A percentile compares a stretch with the other conserved stretches of the same genome.
These are phyloP conservation scores for Solanum hybrid DNA, from an alignment of 305 asterid genomes.

Conservation along the genomic window DNA sequence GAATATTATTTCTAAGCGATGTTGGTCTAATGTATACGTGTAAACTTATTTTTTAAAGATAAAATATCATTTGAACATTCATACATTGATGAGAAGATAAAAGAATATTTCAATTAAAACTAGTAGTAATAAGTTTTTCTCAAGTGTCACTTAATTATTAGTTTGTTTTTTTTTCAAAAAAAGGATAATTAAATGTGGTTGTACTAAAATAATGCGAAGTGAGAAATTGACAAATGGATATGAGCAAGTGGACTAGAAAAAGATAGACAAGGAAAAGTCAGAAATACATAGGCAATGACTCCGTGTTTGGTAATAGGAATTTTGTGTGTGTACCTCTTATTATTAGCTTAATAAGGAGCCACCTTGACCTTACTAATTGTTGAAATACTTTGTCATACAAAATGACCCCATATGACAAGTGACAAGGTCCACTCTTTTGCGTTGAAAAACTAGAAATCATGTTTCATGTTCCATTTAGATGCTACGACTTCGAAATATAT, in stretches of 20 bases:
- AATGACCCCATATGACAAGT: neutral
- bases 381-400: neutral
- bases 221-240: neutral
- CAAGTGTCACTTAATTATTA: neutral
- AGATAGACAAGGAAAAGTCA: neutral
- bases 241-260: neutral
- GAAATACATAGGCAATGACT: neutral
- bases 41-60: neutral
- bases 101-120: neutral
- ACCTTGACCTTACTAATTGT: neutral
- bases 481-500: neutral
- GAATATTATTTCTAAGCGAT: neutral
- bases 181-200: neutral
- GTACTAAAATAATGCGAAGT: neutral
- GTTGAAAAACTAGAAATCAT: neutral
- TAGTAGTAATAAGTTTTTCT: neutral
- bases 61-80: neutral
- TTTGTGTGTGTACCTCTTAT: neutral
- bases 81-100: neutral
- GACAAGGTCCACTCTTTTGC: neutral
- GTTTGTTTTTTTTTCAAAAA: too few relatives aligned
- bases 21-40: neutral
- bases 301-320: neutral
- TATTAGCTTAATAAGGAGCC: neutral
- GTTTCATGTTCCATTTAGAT: neutral